Base-by-base conservation (phyloP, 2,329 filamentous ascomycete species). In the Cordyceps tenuipes region DNA sequence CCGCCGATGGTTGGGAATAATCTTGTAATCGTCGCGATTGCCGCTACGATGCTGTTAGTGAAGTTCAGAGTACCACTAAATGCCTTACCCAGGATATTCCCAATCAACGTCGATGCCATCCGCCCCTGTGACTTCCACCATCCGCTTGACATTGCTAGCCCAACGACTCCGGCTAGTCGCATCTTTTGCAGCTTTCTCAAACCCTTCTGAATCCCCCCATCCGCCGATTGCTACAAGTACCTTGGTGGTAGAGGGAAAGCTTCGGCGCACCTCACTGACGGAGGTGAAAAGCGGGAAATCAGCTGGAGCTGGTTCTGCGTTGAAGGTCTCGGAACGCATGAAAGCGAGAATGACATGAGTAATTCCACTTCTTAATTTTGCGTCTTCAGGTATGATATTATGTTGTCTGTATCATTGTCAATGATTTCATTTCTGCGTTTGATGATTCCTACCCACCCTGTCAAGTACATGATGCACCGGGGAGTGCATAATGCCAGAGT, bases 191-290 rank as follows among this genome's bases (percentile, higher is more conserved):
- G 80, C 86, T 10, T 69, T 70, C 0, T 80, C 78, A 66, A 89
- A 91, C 0, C 86, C 87, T 7, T 71, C 69, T 0, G 81, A 85
- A 62, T 90, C 85, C 0, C 87, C 87, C 88, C 88, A 91, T 57
- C 88, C 88, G 12, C 88, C 88, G 63, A 91, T 83, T 21, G 88
- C 87, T 43, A 91, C 78, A 74, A 87, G 80, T 23, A 91, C 72
- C 64, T 87, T 85, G 21, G 85, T 85, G 29, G 75, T 76, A 0
- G 71, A 62, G 7, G 71, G 71, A 62, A 86, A 84, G 58, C 76
- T 72, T 19, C 67, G 61, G 5, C 83, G 80, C 15, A 79, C 75
- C 13, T 75, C 68, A 3, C 69, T 66, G 2, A 86, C 75, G 1
- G 75, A 76, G 3, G 77, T 81, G 65, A 85, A 85, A 6, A 86